These are phyloP conservation scores for Globisporangium spiculum DNA, from an alignment of 352 stramenopile species.

Conservation along the genomic window DNA sequence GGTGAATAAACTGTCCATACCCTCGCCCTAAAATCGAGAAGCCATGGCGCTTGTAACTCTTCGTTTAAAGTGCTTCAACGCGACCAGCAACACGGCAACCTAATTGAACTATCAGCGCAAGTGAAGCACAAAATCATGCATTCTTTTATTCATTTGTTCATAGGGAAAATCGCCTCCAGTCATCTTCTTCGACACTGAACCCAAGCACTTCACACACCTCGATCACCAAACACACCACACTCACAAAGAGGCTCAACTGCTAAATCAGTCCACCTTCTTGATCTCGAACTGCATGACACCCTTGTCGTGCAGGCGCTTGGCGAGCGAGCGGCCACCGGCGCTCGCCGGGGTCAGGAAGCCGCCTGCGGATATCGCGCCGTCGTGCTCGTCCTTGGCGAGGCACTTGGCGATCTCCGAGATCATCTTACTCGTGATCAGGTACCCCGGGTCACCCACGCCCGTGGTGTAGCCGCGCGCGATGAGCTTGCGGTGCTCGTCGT, in stretches of 20 bases:
- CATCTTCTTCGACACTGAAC: not conserved
- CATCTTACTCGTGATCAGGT: conserved; percentile 39
- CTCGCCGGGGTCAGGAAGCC: conserved; percentile 43
- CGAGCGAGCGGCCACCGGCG: conserved; percentile 35
- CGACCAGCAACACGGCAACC: not conserved
- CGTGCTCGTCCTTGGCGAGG: conserved; percentile 30
- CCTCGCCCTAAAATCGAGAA: no score
- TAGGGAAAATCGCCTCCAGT: not conserved
- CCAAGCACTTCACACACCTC: not conserved
- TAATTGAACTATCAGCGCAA: not conserved
- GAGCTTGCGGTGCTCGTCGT: conserved; percentile 28
- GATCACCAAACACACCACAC: not conserved
- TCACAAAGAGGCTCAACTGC: not conserved
- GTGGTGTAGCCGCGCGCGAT: conserved; percentile 19
- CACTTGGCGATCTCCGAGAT: conserved; percentile 40
- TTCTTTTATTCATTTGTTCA: not conserved
- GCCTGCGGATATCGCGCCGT: conserved; percentile 19
- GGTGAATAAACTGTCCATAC: no score
- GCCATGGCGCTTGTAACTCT: no score
- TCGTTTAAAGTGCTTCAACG: no score
- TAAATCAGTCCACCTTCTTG: conserved; percentile 11
- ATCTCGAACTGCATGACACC: conserved; percentile 36
- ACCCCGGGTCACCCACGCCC: conserved; percentile 33
- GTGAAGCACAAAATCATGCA: not conserved
- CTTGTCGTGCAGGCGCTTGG: conserved; percentile 32